Evolutionary conservation across 129 eudicot genomes (phyloP).

Genomic region (Artemisia argyi): DNA sequence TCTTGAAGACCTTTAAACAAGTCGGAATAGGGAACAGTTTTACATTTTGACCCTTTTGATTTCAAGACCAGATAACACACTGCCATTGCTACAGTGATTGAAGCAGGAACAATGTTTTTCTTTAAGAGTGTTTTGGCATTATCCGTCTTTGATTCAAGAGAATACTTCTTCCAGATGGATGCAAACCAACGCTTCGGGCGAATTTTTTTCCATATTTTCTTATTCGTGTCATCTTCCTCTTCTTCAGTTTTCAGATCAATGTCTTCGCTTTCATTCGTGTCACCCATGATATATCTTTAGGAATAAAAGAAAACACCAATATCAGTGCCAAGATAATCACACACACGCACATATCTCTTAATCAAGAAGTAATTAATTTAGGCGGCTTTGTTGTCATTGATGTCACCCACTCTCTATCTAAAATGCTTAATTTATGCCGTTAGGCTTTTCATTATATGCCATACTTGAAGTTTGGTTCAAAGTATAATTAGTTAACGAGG

Average conservation of each 20-base stretch:
- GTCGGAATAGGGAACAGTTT: conserved; percentile 38
- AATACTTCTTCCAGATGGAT: conserved; percentile 27
- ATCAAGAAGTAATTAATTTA: background rate
- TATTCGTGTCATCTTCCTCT: conserved; percentile 16
- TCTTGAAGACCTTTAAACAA: conserved; percentile 37
- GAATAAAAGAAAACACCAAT: background rate
- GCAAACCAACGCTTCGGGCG: conserved; percentile 40
- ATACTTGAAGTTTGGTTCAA: background rate
- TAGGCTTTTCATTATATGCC: too few species aligned
- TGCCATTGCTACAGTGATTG: conserved; percentile 31
- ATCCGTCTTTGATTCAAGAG: conserved; percentile 22
- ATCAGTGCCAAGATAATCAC: background rate
- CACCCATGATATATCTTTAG: conserved; percentile 28
- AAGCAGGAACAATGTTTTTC: conserved; percentile 33
- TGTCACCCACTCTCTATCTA: background rate
- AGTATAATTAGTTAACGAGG: background rate
- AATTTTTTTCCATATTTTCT: conserved; percentile 33
- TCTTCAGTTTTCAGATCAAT: conserved; percentile 1
- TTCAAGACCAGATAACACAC: conserved; percentile 32
- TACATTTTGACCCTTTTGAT: conserved; percentile 27
- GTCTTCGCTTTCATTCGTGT: conserved; percentile 29
- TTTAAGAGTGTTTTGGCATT: conserved; percentile 31
- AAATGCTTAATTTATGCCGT: background rate
- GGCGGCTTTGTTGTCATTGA: background rate
- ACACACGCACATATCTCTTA: background rate